Percentiles rank a stretch among this genome's conserved stretches.
phyloP scores from a whole-genome alignment of 148 eudicot genomes.

The Vaccinium corymbosum region DNA sequence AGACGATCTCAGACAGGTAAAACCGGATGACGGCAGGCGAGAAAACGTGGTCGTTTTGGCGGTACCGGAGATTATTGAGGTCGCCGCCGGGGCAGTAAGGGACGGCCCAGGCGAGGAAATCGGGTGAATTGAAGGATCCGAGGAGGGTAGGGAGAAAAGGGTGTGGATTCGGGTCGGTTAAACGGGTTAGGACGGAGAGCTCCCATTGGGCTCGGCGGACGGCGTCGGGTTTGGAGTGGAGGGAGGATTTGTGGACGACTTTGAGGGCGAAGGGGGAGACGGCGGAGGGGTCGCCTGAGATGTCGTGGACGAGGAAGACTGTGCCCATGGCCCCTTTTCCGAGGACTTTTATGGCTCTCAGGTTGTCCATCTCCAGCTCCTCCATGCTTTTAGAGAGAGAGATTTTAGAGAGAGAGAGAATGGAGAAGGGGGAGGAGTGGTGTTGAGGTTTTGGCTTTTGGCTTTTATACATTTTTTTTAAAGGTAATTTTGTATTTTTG shows the following conservation, averaged over 20 bases:
- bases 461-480: constrained; percentile 6
- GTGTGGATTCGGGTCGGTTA: constrained; percentile 29
- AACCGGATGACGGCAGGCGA: constrained; percentile 56
- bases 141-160: constrained; percentile 68
- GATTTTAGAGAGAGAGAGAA: constrained; percentile 1
- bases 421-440: not conserved
- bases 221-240: constrained; percentile 33
- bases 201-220: constrained; percentile 75
- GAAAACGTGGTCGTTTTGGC: constrained; percentile 57
- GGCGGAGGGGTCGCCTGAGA: constrained; percentile 35
- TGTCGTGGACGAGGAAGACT: constrained; percentile 66
- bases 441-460: constrained; percentile 9
- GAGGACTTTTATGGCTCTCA: constrained; percentile 57
- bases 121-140: constrained; percentile 40
- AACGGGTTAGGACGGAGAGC: constrained; percentile 39
- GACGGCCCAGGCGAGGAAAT: constrained; percentile 58
- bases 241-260: constrained; percentile 50
- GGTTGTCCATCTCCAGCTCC: constrained; percentile 40
- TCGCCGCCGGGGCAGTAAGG: constrained; percentile 86
- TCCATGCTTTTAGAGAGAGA: constrained; percentile 6
- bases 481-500: not conserved
- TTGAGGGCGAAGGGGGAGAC: constrained; percentile 54
- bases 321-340: constrained; percentile 98
- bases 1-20: constrained; percentile 67
- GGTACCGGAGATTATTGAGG: constrained; percentile 56